Evolutionary conservation across 192 early-diverging fungal species (phyloP), one percentile per base, ranked within the genome.

Genomic region (Piromyces sp.): DNA sequence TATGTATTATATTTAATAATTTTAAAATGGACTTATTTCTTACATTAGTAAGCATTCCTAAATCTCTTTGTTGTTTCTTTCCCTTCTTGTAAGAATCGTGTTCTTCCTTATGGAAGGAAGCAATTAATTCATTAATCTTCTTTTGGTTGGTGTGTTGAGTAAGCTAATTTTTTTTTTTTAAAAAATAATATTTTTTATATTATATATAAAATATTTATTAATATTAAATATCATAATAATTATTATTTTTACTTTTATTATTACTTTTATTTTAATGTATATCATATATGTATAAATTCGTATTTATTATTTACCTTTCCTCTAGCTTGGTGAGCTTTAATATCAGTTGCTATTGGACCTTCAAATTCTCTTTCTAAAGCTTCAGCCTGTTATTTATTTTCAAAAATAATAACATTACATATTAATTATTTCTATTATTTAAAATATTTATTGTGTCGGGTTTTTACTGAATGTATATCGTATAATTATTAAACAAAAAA

Each of bases 341-440:
- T 68, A 68, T 68, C 51, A n/a, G 51, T 68, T 22, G 51, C 51
- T 7, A 90, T 68, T 19, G 89, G 89, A 16, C 81, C 83, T 81
- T 87, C 89, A 80, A 89, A 84, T 30, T 90, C 89, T 30, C 85
- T 82, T 79, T 87, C 85, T n/a, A 90, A 79, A 19, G 22, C 85
- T 42, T 84, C 84, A 17, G 87, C 85, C 87, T 87, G 22, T 22
- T 5, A 51, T 22, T 79, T 4, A n/a, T 11, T 37, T 40, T 29
- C 5, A 79, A 15, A 13, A 15, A 79, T 5, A 15, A 12, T 33
- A 13, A 13, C 14, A 79, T 33, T 33, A 33, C 31, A 6, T 33
- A 33, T 33, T 33, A 6, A 33, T 6, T 33, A 33, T 33, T 6
- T 6, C 31, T 33, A 33, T 33, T n/a, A n/a, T n/a, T n/a, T n/a